Conservation (phyloP, 2,329 filamentous ascomycete genomes). For the Trichoderma citrinoviride region DNA sequence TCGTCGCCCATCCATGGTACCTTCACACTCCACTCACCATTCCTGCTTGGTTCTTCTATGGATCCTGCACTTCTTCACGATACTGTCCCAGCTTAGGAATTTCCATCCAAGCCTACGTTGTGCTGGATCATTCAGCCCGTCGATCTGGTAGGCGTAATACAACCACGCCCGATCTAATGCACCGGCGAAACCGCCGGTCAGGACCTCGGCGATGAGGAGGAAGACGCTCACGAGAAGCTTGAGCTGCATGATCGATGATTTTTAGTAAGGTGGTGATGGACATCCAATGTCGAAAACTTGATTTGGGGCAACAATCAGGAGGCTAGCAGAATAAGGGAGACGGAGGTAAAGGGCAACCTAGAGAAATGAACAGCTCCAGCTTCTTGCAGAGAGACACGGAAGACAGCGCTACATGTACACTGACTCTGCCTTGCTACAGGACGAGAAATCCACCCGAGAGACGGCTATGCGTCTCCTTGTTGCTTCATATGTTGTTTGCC, state of each 20-base stretch:
- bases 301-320: not conserved
- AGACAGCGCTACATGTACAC: too few relatives aligned
- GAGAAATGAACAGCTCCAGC: not conserved
- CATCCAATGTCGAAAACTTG: not conserved
- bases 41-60: too few relatives aligned
- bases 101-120: not conserved
- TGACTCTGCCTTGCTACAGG: too few relatives aligned
- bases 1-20: too few relatives aligned
- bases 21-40: too few relatives aligned
- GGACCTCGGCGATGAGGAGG: not conserved
- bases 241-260: not conserved
- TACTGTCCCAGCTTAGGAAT: not conserved
- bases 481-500: too few relatives aligned
- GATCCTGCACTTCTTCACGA: not conserved
- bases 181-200: not conserved
- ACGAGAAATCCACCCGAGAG: too few relatives aligned
- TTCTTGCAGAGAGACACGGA: too few relatives aligned
- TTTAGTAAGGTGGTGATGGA: not conserved
- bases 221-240: not conserved
- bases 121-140: not conserved
- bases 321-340: not conserved
- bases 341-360: not conserved
- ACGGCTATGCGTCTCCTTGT: too few relatives aligned
- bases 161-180: not conserved
- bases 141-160: constrained; percentile 12